A percentile compares a stretch with the other conserved stretches of the same genome.
These are phyloP conservation scores for Phytophthora parvispora DNA, from an alignment of 352 stramenopile species.

Conservation along the genomic window DNA sequence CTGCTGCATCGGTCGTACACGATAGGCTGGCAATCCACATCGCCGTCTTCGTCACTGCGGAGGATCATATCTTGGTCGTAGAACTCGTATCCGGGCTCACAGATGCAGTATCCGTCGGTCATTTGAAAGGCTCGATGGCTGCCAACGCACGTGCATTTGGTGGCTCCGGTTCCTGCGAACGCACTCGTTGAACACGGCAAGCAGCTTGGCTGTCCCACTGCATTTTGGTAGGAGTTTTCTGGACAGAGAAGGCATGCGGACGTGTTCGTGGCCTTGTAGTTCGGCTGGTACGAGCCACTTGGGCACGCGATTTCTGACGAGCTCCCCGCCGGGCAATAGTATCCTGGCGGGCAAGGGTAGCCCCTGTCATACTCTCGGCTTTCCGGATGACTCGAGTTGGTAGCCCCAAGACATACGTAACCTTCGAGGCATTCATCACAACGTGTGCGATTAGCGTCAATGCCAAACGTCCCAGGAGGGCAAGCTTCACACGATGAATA, in stretches of 20 bases:
- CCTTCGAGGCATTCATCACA: slow-evolving; percentile 82
- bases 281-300: slow-evolving; percentile 82
- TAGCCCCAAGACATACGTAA: slow-evolving; percentile 88
- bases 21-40: slow-evolving; percentile 93
- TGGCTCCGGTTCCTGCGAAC: slow-evolving; percentile 60
- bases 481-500: slow-evolving; percentile 79
- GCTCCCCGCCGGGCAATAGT: slow-evolving; percentile 79
- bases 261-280: slow-evolving; percentile 45
- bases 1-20: slow-evolving; percentile 89
- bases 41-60: slow-evolving; percentile 84
- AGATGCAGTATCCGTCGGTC: slow-evolving; percentile 93
- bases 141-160: slow-evolving; percentile 86
- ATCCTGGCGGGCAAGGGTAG: slow-evolving; percentile 85
- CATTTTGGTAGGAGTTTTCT: slow-evolving; percentile 85
- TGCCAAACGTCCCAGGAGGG: slow-evolving; percentile 80
- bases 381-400: slow-evolving; percentile 62
- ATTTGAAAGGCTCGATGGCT: slow-evolving; percentile 93
- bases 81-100: slow-evolving; percentile 92
- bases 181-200: slow-evolving; percentile 90
- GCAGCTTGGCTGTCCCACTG: slow-evolving; percentile 71
- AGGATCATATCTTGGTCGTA: slow-evolving; percentile 91
- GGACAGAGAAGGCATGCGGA: slow-evolving; percentile 77
- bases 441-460: slow-evolving; percentile 78
- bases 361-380: slow-evolving; percentile 75
- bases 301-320: slow-evolving; percentile 73